phyloP scores from a whole-genome alignment of 2,329 filamentous ascomycete genomes.

The Mycosphaerella sp. region DNA sequence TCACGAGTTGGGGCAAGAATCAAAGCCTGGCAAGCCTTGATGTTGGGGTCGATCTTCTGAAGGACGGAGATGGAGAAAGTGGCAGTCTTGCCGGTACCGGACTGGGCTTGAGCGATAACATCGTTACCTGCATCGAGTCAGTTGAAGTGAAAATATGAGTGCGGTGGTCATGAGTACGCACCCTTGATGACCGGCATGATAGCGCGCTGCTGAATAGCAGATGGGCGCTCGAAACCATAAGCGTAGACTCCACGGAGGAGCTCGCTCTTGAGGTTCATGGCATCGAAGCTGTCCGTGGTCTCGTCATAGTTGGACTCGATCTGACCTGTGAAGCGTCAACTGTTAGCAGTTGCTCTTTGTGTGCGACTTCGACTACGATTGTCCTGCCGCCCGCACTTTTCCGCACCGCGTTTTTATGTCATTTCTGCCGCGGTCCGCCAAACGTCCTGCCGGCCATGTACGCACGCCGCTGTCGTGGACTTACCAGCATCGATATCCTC shows the following conservation, averaged over 20 bases:
- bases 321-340: slow-evolving; percentile 59
- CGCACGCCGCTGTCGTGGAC: slow-evolving; percentile 36
- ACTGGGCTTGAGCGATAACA: slow-evolving; percentile 99
- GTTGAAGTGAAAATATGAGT: slow-evolving; percentile 2
- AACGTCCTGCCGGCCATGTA: not conserved
- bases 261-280: slow-evolving; percentile 95
- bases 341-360: slow-evolving; percentile 7
- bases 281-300: slow-evolving; percentile 97
- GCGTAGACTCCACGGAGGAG: slow-evolving; percentile 98
- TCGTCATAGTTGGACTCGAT: slow-evolving; percentile 99
- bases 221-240: slow-evolving; percentile 99
- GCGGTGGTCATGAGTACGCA: slow-evolving; percentile 43
- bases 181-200: slow-evolving; percentile 99
- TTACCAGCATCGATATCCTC: slow-evolving; percentile 94
- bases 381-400: slow-evolving; percentile 1
- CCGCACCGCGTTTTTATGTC: slow-evolving; percentile 1
- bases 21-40: slow-evolving; percentile 97
- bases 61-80: slow-evolving; percentile 99
- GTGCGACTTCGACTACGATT: slow-evolving; percentile 7
- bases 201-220: slow-evolving; percentile 98
- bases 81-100: slow-evolving; percentile 98
- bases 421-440: not conserved
- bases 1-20: slow-evolving; percentile 98
- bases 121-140: slow-evolving; percentile 63
- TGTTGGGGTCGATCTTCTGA: slow-evolving; percentile 91